Evolutionary conservation across 495 filamentous ascomycete species (phyloP).

Genomic region (Podospora australis): DNA sequence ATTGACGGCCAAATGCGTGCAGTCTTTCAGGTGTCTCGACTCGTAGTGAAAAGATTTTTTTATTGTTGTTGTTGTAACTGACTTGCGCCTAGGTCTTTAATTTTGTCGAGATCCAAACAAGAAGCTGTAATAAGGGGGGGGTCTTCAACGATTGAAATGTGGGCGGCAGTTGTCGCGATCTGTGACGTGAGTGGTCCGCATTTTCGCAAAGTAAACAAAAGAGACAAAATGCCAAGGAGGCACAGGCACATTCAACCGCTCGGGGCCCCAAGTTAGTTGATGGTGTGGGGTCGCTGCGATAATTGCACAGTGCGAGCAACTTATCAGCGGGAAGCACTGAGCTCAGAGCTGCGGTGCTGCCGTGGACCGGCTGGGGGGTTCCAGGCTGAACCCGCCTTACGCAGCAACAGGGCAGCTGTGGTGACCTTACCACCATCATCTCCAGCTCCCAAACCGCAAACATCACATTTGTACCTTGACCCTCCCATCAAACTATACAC

Average conservation of each 20-base stretch:
- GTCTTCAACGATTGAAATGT: conserved; percentile 11
- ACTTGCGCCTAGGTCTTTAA: too few relatives aligned
- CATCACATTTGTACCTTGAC: too few relatives aligned
- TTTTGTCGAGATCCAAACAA: not conserved
- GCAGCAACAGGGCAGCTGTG: conserved; percentile 14
- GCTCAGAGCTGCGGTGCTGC: conserved; percentile 1
- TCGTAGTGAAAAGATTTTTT: too few relatives aligned
- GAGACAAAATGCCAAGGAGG: conserved; percentile 1
- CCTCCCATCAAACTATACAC: too few relatives aligned
- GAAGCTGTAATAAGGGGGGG: not conserved
- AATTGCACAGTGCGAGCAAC: not conserved
- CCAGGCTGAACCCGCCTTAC: conserved; percentile 25
- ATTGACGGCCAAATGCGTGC: too few relatives aligned
- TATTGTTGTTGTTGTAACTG: not conserved
- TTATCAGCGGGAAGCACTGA: not conserved
- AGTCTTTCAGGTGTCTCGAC: too few relatives aligned
- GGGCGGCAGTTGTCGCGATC: conserved; percentile 6
- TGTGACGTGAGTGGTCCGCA: conserved; percentile 24
- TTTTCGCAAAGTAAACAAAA: conserved; percentile 34
- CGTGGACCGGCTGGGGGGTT: not conserved
- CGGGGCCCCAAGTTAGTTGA: too few relatives aligned
- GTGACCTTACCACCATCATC: not conserved
- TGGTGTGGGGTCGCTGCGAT: too few relatives aligned
- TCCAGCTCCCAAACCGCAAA: not conserved
- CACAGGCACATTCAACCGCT: not conserved